A percentile compares a stretch with the other conserved stretches of the same genome.
phyloP scores from a whole-genome alignment of 805 yeast species.

The Lipomyces spencermartinsiae region DNA sequence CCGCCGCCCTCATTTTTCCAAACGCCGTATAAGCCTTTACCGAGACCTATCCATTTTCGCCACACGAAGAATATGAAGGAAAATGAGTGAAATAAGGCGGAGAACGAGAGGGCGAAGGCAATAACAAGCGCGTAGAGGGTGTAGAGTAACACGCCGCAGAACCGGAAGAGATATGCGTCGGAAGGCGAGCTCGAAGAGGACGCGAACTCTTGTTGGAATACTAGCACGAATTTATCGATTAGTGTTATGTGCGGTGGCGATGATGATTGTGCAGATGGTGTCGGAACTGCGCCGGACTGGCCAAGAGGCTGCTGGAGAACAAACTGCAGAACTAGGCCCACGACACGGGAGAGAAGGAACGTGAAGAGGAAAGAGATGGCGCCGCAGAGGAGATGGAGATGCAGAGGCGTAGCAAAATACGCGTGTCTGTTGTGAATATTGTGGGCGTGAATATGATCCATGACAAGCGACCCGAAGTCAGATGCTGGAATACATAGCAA shows the following conservation, averaged over 20 bases:
- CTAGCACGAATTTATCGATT: conserved; percentile 32
- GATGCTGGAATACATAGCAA: background rate
- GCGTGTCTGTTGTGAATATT: conserved; percentile 10
- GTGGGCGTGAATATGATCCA: conserved; percentile 11
- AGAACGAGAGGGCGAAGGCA: conserved; percentile 33
- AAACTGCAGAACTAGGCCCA: conserved; percentile 25
- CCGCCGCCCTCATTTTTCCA: conserved; percentile 26
- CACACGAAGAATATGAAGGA: conserved; percentile 31
- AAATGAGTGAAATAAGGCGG: conserved; percentile 31
- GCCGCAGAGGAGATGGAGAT: conserved; percentile 26
- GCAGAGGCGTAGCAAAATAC: conserved; percentile 25
- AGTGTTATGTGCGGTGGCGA: conserved; percentile 12
- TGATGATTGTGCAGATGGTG: background rate
- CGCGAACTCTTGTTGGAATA: conserved; percentile 30
- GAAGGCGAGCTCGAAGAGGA: conserved; percentile 14
- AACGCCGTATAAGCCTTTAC: conserved; percentile 31
- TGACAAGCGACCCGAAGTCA: background rate
- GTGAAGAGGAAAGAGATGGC: conserved; percentile 25
- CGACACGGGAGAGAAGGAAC: conserved; percentile 23
- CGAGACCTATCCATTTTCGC: conserved; percentile 34
- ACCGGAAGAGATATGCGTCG: conserved; percentile 25
- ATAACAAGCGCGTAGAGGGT: conserved; percentile 32
- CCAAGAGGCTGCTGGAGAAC: conserved; percentile 15
- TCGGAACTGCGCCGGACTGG: conserved; percentile 1
- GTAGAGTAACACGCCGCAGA: conserved; percentile 32